phyloP scores from a whole-genome alignment of 257 asterid species.

The Scutellaria galericulata region DNA sequence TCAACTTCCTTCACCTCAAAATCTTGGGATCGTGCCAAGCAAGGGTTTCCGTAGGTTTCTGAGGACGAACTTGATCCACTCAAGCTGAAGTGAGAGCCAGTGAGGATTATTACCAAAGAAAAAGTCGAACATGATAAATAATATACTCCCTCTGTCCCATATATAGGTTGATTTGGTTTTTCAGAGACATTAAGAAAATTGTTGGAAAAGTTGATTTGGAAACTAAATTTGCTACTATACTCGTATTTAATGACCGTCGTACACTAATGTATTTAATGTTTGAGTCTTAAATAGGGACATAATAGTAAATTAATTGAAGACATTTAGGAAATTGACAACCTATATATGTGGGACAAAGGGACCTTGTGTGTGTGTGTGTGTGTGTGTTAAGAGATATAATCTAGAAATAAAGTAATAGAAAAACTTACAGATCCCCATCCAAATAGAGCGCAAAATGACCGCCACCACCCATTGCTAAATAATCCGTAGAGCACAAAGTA shows the following conservation, averaged over 20 bases:
- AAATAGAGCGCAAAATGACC: constrained; percentile 88
- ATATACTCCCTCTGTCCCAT: neutral
- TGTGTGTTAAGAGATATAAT: too few species aligned
- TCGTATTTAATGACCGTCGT: too few species aligned
- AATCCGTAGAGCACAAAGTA: constrained; percentile 73
- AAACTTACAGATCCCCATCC: constrained; percentile 86
- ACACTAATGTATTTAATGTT: too few species aligned
- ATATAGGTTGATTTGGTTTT: too few species aligned
- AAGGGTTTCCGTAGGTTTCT: constrained; percentile 86
- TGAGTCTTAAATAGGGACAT: too few species aligned
- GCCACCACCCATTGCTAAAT: constrained; percentile 97
- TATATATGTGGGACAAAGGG: too few species aligned
- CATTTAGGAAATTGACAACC: too few species aligned
- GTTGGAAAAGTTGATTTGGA: too few species aligned
- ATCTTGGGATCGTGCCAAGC: constrained; percentile 68
- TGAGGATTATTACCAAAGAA: neutral
- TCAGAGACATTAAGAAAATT: too few species aligned
- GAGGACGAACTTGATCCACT: constrained; percentile 89
- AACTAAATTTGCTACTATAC: too few species aligned
- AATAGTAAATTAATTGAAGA: too few species aligned
- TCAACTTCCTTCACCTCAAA: constrained; percentile 86
- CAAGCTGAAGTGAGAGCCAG: constrained; percentile 45
- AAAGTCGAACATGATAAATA: neutral
- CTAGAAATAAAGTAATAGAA: constrained; percentile 8
- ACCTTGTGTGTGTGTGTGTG: too few species aligned